Evolutionary conservation across 805 yeast species (phyloP), one percentile per base, ranked within the genome.

Genomic region (Brettanomyces anomalus): DNA sequence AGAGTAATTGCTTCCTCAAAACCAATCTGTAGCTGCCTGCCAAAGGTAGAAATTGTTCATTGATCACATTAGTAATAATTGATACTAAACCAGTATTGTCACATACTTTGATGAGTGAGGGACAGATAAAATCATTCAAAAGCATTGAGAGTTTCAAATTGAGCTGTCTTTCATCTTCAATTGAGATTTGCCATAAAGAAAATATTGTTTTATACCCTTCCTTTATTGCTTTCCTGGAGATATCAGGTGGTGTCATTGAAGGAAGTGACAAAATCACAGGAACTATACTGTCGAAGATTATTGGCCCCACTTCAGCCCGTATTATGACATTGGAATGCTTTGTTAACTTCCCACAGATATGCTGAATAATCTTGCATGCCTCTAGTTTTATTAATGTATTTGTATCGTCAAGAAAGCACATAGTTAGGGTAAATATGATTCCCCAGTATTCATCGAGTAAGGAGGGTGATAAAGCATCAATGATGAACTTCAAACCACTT

Each of bases 191-290:
- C 33, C 46, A 41, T 13, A 61, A 34, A 2, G 41, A 36, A 2
- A 57, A 31, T 6, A 50, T 39, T 0, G 58, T 40, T 13, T 49
- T 40, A 34, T 61, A 61, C 0, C 62, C 54, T 11, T 44, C 15
- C 2, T 54, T 51, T 3, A 61, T 43, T 2, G 60, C 46, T 8
- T 19, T 1, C 2, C 38, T 21, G 7, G 61, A 53, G 30, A 53
- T 50, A 2, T 42, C 42, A 5, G 41, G 47, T 1, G 65, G 58
- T 3, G 63, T 59, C 15, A 56, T 49, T 5, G 56, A 38, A 3
- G 66, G 66, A 31, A 61, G 46, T 4, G 61, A 48, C 26, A 61
- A 40, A 13, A 61, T 38, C 30, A 56, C 50, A 1, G 65, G 64
- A 4, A 49, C 37, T 3, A 61, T 44, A 2, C 57, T 40, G 8